Conservation (phyloP, 2,329 filamentous ascomycete genomes). For the Arthrobotrys iridis region DNA sequence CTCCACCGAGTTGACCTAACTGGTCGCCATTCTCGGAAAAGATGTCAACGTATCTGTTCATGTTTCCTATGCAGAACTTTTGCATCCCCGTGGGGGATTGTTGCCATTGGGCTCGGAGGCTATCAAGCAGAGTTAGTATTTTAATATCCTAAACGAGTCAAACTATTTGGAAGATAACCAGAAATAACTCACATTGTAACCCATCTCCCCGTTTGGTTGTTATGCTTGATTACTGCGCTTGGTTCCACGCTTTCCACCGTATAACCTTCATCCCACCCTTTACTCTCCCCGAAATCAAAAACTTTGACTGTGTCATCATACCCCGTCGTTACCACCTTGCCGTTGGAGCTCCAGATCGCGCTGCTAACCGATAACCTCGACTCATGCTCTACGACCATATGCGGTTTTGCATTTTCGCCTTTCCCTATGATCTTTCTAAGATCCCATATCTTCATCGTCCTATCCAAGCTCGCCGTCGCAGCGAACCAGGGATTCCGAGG, state of each 20-base stretch:
- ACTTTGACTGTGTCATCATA: slow-evolving; percentile 97
- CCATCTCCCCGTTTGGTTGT: slow-evolving; percentile 96
- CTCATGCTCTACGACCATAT: slow-evolving; percentile 80
- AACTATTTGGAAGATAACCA: not conserved
- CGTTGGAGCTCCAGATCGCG: slow-evolving; percentile 85
- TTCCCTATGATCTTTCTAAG: slow-evolving; percentile 77
- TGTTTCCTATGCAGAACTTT: slow-evolving; percentile 92
- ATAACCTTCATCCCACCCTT: slow-evolving; percentile 70
- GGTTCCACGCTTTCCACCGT: slow-evolving; percentile 76
- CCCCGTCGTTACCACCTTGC: slow-evolving; percentile 87
- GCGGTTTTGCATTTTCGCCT: slow-evolving; percentile 69
- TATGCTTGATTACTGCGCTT: slow-evolving; percentile 76
- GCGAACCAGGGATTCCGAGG: slow-evolving; percentile 82
- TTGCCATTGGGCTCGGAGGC: slow-evolving; percentile 89
- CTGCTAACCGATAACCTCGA: slow-evolving; percentile 89
- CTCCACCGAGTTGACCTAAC: slow-evolving; percentile 84
- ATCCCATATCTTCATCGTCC: slow-evolving; percentile 93
- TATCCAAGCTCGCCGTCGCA: slow-evolving; percentile 85
- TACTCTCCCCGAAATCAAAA: slow-evolving; percentile 70
- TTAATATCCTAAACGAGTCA: not conserved
- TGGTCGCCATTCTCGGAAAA: slow-evolving; percentile 85
- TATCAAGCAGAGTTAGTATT: slow-evolving; percentile 58
- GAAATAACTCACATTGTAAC: slow-evolving; percentile 64
- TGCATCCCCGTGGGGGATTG: slow-evolving; percentile 77
- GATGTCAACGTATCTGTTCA: slow-evolving; percentile 96